Base-by-base conservation (phyloP, 768 basidiomycete genomes). In the Naganishia onofrii region DNA sequence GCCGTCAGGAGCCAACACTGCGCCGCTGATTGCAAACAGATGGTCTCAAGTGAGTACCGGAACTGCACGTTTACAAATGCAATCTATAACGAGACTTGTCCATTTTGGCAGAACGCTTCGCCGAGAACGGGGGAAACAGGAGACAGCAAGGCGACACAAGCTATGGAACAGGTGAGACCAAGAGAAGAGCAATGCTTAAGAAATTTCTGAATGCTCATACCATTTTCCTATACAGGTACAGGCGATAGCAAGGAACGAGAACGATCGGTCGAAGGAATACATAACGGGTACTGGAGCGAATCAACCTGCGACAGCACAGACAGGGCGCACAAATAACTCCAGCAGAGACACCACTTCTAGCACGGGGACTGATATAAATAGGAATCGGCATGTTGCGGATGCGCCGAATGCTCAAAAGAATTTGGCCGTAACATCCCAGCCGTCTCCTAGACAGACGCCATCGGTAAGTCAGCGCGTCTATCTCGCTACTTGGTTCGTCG, bases 1-100 rank as follows among this genome's bases (percentile, higher is more conserved):
- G 32, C 8, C 32, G 60, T 63, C 60, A 13, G 60, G 60, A 28
- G 60, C 60, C 3, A 63, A 63, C 42, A 63, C n/a, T 63, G 60
- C 60, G 10, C 60, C 60, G 13, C n/a, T 63, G 5, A 9, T 63
- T 26, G 42, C 60, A 5, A 44, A 63, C 17, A 13, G 60, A 28
- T 63, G 60, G 60, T 38, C 38, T 28, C 23, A 21, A 17, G 38
- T 63, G 13, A 26, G 36, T 17, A 3, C 13, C 23, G 2, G 6
- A 15, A 7, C 34, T 26, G 2, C 5, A 0, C n/a, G 26, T 63
- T 6, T 36, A 6, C 13, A 29, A 9, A 44, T 9, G 36, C 0
- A 46, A 3, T 13, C 23, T 42, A 2, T 44, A 26, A 12, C 29
- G 10, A 51, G 13, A 8, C 48, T 51, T 63, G 38, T 46, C 13